phyloP scores from a whole-genome alignment of 345 rosid species.

The Aurinia saxatilis region DNA sequence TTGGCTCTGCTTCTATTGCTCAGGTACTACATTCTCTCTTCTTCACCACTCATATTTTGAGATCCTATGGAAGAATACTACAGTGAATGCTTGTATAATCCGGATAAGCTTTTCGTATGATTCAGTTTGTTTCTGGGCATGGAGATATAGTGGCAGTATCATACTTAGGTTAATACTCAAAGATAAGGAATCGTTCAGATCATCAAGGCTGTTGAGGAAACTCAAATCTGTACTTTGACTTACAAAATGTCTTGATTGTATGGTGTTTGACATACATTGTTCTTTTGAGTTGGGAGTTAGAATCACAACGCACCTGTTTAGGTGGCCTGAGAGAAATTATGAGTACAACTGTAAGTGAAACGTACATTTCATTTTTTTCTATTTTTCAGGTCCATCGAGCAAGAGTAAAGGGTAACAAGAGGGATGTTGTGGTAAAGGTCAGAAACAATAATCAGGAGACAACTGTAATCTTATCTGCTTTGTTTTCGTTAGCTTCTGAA shows the following conservation, averaged over 20 bases:
- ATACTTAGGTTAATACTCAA: not conserved
- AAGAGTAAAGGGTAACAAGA: slow-evolving; percentile 58
- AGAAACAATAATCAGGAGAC: slow-evolving; percentile 7
- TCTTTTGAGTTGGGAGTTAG: no score
- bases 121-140: not conserved
- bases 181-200: not conserved
- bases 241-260: not conserved
- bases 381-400: slow-evolving; percentile 75
- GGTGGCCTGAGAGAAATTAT: not conserved
- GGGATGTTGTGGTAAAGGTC: slow-evolving; percentile 90
- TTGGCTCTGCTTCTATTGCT: slow-evolving; percentile 97
- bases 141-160: not conserved
- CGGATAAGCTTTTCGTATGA: not conserved
- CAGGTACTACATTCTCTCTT: slow-evolving; percentile 44
- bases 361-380: not conserved
- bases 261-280: not conserved
- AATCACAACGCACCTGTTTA: no score
- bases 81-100: not conserved
- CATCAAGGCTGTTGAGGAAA: not conserved
- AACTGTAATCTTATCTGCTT: not conserved
- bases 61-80: not conserved
- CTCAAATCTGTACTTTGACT: not conserved
- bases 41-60: not conserved
- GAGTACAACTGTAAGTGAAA: not conserved
- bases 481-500: slow-evolving; percentile 14